These are phyloP conservation scores for Myxozyma neotropica DNA, from an alignment of 805 yeast genomes.

Conservation along the genomic window DNA sequence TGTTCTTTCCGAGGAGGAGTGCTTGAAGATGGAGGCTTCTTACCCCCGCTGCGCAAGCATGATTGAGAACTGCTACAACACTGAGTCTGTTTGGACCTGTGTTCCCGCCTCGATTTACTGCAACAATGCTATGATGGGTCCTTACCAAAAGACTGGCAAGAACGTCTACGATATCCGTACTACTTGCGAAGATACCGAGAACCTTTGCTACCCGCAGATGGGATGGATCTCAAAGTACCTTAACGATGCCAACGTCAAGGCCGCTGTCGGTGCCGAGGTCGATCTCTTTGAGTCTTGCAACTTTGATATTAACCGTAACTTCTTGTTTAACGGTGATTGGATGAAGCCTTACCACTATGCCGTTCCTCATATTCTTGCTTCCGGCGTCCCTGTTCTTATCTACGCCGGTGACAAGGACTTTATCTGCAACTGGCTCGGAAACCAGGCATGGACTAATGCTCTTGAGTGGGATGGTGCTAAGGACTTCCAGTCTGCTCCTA, in stretches of 20 bases:
- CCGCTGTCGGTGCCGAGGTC: constrained; percentile 89
- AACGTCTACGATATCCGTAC: constrained; percentile 89
- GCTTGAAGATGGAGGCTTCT: constrained; percentile 66
- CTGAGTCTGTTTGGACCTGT: constrained; percentile 79
- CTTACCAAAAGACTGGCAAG: constrained; percentile 80
- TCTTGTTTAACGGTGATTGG: constrained; percentile 87
- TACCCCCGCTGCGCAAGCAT: constrained; percentile 78
- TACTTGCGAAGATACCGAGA: constrained; percentile 68
- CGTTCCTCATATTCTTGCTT: constrained; percentile 70
- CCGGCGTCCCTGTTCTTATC: constrained; percentile 76
- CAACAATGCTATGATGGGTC: constrained; percentile 77
- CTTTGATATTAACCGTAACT: constrained; percentile 75
- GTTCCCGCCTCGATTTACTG: constrained; percentile 91
- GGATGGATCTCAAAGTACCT: constrained; percentile 75
- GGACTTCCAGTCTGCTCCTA: constrained; percentile 51
- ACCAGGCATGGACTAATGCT: constrained; percentile 78
- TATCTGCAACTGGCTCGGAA: constrained; percentile 96
- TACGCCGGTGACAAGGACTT: constrained; percentile 97
- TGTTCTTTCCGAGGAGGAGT: constrained; percentile 75
- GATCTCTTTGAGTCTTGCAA: constrained; percentile 76
- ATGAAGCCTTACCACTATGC: constrained; percentile 76
- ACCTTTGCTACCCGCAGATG: constrained; percentile 78
- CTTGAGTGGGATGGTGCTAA: constrained; percentile 67
- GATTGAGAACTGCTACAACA: constrained; percentile 74
- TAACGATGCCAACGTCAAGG: constrained; percentile 73